Base-by-base conservation (phyloP, 2,329 filamentous ascomycete genomes). In the Colletotrichum scovillei region DNA sequence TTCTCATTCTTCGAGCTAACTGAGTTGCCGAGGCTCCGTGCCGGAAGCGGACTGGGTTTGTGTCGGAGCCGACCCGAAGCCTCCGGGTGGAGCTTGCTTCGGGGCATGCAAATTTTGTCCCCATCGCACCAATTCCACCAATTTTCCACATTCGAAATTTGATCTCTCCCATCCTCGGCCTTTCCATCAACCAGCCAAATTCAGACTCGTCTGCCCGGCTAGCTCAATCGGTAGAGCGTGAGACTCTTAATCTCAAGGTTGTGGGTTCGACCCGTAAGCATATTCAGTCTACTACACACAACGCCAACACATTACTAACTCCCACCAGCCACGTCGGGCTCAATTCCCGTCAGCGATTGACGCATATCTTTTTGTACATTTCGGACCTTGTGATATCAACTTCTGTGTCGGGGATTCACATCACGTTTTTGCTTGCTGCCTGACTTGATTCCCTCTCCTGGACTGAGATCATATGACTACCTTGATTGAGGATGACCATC, bases 141-240 rank as follows among this genome's bases (percentile, higher is more conserved):
- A 30, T 5, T 58, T 58, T n/a, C 19, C 19, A n/a, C 14, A n/a
- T n/a, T 30, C 16, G 19, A 30, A 35, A 58, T 35, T 12, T n/a
- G 22, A 58, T 5, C 19, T 26, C 3, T 11, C 0, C 55, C 9
- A 16, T 22, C 19, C 42, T 32, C 4, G 3, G 9, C 3, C 14
- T 14, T 6, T 5, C 42, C 59, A 49, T 14, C 59, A 28, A 62
- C 16, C 35, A 49, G 59, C 32, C 57, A 42, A 38, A 42, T 4
- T 42, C 57, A 60, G 57, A 42, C 22, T 38, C 9, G 8, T 57
- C 57, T 24, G 86, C 87, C 87, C 84, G 86, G 87, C 86, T 91
- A 91, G 89, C 89, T 91, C 89, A 91, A 90, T 91, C 88, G 88
- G 88, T 92, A 92, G 90, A 92, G 90, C 90, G 90, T 92, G 87